Evolutionary conservation across 768 basidiomycete genomes (phyloP).

Genomic region (Epithele typhae): DNA sequence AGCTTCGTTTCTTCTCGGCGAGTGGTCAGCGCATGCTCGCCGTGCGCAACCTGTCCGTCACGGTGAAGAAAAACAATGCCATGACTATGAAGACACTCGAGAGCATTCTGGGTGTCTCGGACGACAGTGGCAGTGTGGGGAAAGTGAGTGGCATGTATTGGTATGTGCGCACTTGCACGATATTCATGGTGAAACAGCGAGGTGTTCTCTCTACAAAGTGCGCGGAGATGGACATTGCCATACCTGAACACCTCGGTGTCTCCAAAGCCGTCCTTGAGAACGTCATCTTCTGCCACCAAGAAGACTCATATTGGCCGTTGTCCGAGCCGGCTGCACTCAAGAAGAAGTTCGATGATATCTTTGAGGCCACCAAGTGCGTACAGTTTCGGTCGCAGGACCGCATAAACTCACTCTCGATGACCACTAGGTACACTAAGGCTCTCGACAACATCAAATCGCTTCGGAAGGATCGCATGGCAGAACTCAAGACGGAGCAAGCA

Average conservation of each 20-base stretch:
- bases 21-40: conserved; percentile 90
- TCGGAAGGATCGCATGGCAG: conserved; percentile 85
- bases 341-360: conserved; percentile 99
- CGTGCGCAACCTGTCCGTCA: conserved; percentile 86
- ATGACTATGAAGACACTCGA: conserved; percentile 98
- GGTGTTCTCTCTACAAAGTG: conserved; percentile 95
- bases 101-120: conserved; percentile 75
- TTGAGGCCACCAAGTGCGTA: conserved; percentile 89
- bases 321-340: conserved; percentile 87
- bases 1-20: conserved; percentile 86
- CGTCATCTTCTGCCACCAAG: conserved; percentile 99
- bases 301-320: conserved; percentile 98
- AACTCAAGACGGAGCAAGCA: conserved; percentile 92
- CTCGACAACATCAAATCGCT: conserved; percentile 87
- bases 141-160: conserved; percentile 57
- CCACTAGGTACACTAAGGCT: conserved; percentile 90
- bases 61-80: conserved; percentile 82
- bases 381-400: background rate
- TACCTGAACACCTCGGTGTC: conserved; percentile 89
- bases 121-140: conserved; percentile 56
- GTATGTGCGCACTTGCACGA: no score
- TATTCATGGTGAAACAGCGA: conserved; percentile 42
- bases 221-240: conserved; percentile 93
- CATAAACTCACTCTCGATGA: background rate
- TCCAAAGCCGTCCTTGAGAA: conserved; percentile 98